Conservation (phyloP, 768 basidiomycete genomes). For the Chiua virens region DNA sequence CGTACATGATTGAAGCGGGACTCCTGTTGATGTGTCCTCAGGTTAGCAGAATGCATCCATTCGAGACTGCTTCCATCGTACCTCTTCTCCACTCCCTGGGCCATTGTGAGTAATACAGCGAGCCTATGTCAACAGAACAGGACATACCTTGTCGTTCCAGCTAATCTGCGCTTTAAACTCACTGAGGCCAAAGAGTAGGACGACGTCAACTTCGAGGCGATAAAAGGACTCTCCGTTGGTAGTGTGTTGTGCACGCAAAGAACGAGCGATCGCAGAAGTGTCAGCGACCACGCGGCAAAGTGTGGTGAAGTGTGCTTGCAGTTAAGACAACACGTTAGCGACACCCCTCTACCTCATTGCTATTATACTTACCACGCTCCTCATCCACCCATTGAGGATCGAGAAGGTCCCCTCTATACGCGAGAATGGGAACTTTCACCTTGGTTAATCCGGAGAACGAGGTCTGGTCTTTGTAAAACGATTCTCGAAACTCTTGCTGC, state of each 20-base stretch:
- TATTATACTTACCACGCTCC: neutral
- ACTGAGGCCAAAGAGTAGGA: slow-evolving; percentile 42
- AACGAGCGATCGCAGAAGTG: neutral
- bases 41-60: neutral
- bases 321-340: too few relatives aligned
- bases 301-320: too few relatives aligned
- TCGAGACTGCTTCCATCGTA: neutral
- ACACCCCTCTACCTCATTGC: too few relatives aligned
- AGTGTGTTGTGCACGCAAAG: neutral
- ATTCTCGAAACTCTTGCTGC: slow-evolving; percentile 16
- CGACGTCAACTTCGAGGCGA: slow-evolving; percentile 28
- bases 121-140: neutral
- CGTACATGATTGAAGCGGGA: slow-evolving; percentile 1
- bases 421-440: neutral
- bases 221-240: slow-evolving; percentile 10
- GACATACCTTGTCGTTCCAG: slow-evolving; percentile 36
- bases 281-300: too few relatives aligned
- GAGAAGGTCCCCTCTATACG: neutral
- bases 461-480: neutral
- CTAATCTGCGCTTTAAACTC: slow-evolving; percentile 46
- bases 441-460: neutral
- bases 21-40: neutral
- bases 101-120: neutral
- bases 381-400: neutral
- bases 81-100: slow-evolving; percentile 1